Percentiles rank a stretch among this genome's conserved stretches.
These are phyloP conservation scores for Hypoxylon lienhwacheense DNA, from an alignment of 495 filamentous ascomycete genomes.

Conservation along the genomic window DNA sequence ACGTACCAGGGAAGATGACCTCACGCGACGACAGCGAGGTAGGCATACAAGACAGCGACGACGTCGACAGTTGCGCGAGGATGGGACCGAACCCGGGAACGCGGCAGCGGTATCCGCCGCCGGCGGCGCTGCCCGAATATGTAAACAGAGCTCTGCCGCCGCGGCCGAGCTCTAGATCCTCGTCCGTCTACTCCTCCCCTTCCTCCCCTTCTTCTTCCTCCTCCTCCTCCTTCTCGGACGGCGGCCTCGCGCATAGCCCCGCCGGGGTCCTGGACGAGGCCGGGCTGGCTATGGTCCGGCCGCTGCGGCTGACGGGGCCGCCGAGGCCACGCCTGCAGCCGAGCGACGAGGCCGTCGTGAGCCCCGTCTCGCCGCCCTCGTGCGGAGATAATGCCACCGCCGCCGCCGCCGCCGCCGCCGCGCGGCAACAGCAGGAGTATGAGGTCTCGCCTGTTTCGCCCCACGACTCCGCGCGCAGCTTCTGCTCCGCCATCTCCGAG, in stretches of 20 bases:
- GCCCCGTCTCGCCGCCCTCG: constrained; percentile 14
- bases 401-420: too few relatives aligned
- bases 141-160: constrained; percentile 28
- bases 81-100: not conserved
- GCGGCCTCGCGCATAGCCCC: not conserved
- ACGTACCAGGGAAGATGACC: too few relatives aligned
- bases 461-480: constrained; percentile 3
- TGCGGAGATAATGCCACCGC: constrained; percentile 3
- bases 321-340: not conserved
- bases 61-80: not conserved
- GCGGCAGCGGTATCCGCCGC: constrained; percentile 15
- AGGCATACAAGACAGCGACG: not conserved
- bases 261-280: constrained; percentile 5
- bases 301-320: not conserved
- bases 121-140: constrained; percentile 18
- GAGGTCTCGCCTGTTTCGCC: constrained; percentile 29
- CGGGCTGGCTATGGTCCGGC: constrained; percentile 9
- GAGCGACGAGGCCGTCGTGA: constrained; percentile 9
- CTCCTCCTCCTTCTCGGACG: too few relatives aligned
- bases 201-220: too few relatives aligned
- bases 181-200: constrained; percentile 5
- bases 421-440: constrained; percentile 6
- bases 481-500: constrained; percentile 2
- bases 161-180: constrained; percentile 8
- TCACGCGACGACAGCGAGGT: constrained; percentile 1